Evolutionary conservation across 139 green algal genomes (phyloP).

Genomic region (Volvox reticuliferus): DNA sequence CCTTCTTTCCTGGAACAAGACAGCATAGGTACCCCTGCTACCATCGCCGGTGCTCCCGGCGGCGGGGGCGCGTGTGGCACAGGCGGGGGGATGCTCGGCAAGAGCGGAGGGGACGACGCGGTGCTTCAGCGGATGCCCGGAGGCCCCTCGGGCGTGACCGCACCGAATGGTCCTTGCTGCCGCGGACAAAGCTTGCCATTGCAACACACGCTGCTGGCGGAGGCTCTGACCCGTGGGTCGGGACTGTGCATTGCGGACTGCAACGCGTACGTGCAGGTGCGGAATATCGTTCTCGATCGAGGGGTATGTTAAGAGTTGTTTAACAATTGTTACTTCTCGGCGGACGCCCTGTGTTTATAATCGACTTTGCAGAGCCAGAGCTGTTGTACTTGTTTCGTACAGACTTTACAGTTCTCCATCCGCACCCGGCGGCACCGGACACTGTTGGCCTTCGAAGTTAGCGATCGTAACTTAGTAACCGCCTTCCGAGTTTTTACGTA

Average conservation of each 20-base stretch:
- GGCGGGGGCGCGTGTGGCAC: background rate
- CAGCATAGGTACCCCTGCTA: background rate
- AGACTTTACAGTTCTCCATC: too few relatives aligned
- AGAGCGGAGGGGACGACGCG: background rate
- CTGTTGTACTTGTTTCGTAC: too few relatives aligned
- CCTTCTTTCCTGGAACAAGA: background rate
- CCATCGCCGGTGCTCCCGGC: background rate
- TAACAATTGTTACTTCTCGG: too few relatives aligned
- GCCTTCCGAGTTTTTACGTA: too few relatives aligned
- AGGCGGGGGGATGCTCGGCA: background rate
- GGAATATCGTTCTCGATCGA: too few relatives aligned
- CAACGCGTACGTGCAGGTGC: slow-evolving; percentile 36
- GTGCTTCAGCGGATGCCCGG: background rate
- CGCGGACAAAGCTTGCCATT: slow-evolving; percentile 26
- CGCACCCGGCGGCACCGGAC: too few relatives aligned
- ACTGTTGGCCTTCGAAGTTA: too few relatives aligned
- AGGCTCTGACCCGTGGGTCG: slow-evolving; percentile 32
- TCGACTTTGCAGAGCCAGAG: too few relatives aligned
- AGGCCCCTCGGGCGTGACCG: background rate
- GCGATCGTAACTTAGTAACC: too few relatives aligned
- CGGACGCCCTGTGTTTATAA: too few relatives aligned
- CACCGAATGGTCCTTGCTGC: background rate
- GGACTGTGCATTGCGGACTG: slow-evolving; percentile 48
- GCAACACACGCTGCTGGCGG: slow-evolving; percentile 41
- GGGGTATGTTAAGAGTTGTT: too few relatives aligned